Percentiles rank a stretch among this genome's conserved stretches.
These are phyloP conservation scores for Monosporascus sp. DNA, from an alignment of 2,329 filamentous ascomycete genomes.

Conservation along the genomic window DNA sequence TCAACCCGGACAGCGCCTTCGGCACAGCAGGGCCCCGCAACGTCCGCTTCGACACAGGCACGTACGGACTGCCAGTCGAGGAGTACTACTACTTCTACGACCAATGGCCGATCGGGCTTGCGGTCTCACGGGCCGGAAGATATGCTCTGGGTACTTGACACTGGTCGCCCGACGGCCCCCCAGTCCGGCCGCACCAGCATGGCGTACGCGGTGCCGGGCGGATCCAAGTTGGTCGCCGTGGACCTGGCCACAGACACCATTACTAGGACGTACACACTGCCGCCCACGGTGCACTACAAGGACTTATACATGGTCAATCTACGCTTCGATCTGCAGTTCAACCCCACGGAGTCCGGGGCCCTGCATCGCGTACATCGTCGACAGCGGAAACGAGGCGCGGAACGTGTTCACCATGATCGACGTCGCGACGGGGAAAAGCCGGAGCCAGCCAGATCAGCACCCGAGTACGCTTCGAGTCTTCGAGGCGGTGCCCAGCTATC, in stretches of 20 bases:
- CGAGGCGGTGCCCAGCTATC: conserved; percentile 27
- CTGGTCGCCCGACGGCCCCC: conserved; percentile 36
- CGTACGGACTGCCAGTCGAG: conserved; percentile 39
- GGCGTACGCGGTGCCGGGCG: conserved; percentile 38
- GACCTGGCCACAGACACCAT: conserved; percentile 32
- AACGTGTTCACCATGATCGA: conserved; percentile 41
- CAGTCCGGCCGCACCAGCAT: conserved; percentile 30
- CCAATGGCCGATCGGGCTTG: conserved; percentile 40
- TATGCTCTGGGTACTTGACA: conserved; percentile 40
- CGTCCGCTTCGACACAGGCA: conserved; percentile 39
- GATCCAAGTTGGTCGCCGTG: conserved; percentile 38
- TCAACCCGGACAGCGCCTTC: conserved; percentile 8
- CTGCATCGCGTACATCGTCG: conserved; percentile 39
- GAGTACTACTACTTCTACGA: conserved; percentile 44
- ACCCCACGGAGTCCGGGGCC: conserved; percentile 29
- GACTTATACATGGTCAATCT: conserved; percentile 42
- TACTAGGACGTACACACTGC: conserved; percentile 35
- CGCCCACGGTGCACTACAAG: conserved; percentile 34
- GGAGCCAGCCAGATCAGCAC: conserved; percentile 31
- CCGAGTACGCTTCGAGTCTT: conserved; percentile 20
- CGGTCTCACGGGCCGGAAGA: conserved; percentile 30
- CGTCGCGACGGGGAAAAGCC: conserved; percentile 33
- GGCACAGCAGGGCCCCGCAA: conserved; percentile 7
- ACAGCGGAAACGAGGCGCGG: conserved; percentile 38
- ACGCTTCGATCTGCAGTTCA: conserved; percentile 39